Evolutionary conservation across 805 yeast genomes (phyloP).

Genomic region (Kodamaea kaohsiungensis): DNA sequence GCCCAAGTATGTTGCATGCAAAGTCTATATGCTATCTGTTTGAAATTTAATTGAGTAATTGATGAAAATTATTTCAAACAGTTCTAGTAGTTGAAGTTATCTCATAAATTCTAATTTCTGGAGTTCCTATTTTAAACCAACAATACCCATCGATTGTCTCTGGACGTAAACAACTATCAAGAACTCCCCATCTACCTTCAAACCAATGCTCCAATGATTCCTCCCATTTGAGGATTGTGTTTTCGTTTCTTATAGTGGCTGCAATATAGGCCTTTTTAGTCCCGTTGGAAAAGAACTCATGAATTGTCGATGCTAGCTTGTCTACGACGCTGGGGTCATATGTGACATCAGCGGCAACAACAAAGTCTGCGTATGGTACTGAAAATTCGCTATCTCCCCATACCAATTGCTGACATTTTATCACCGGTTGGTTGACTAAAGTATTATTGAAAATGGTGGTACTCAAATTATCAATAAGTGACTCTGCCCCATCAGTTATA

Average conservation of each 20-base stretch:
- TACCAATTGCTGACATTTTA: constrained; percentile 38
- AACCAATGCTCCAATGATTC: constrained; percentile 20
- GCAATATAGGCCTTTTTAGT: constrained; percentile 51
- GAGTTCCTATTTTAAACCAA: constrained; percentile 27
- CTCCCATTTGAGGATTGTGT: constrained; percentile 38
- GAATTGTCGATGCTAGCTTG: constrained; percentile 50
- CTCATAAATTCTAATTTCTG: constrained; percentile 27
- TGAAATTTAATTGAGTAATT: too few species aligned
- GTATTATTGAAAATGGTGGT: constrained; percentile 50
- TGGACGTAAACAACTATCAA: constrained; percentile 13
- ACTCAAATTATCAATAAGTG: constrained; percentile 48
- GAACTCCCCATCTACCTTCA: constrained; percentile 19
- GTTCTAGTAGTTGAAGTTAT: constrained; percentile 8
- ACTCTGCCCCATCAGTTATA: constrained; percentile 69
- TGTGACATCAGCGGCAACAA: constrained; percentile 87
- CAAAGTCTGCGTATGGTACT: constrained; percentile 35
- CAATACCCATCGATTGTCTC: constrained; percentile 14
- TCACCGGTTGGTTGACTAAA: constrained; percentile 5
- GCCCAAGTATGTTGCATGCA: too few species aligned
- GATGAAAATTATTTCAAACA: too few species aligned
- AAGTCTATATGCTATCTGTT: too few species aligned
- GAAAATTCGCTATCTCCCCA: constrained; percentile 52
- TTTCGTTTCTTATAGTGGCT: constrained; percentile 69
- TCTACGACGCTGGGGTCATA: constrained; percentile 69
- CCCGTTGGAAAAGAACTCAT: constrained; percentile 31